Percentiles rank a stretch among this genome's conserved stretches.
phyloP scores from a whole-genome alignment of 73 alveolate genomes.

The Paramecium biaurelia region DNA sequence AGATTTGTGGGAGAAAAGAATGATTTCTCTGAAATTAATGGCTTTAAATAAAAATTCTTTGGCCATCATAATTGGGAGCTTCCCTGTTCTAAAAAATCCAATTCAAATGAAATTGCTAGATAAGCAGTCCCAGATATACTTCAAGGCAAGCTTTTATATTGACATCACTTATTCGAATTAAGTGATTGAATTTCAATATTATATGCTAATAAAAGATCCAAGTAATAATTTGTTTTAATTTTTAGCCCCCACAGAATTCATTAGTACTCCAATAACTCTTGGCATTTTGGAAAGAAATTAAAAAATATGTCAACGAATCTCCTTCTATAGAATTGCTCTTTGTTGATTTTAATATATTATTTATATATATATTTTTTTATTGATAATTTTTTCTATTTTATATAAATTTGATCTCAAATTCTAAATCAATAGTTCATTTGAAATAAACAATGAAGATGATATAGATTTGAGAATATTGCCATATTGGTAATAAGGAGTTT shows the following conservation, averaged over 20 bases:
- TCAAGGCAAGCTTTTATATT: neutral
- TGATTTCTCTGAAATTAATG: neutral
- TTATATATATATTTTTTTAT: neutral
- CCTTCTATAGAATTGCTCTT: neutral
- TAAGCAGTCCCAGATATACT: neutral
- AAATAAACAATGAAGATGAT: neutral
- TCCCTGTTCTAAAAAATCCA: neutral
- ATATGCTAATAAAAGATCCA: neutral
- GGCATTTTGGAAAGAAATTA: neutral
- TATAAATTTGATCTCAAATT: neutral
- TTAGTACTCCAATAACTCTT: neutral
- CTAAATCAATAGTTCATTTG: neutral
- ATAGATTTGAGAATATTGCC: neutral
- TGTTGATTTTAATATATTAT: neutral
- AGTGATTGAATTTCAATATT: neutral
- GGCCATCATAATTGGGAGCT: neutral
- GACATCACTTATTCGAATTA: neutral
- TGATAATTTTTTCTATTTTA: neutral
- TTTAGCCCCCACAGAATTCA: neutral
- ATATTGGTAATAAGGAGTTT: neutral
- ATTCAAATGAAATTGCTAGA: neutral
- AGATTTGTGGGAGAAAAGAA: neutral
- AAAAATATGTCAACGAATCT: neutral
- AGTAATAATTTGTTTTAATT: neutral
- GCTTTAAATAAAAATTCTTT: neutral